Evolutionary conservation across 1,284 basidiomycete species (phyloP), one percentile per base, ranked within the genome.

Genomic region (Laetiporus sulphureus): DNA sequence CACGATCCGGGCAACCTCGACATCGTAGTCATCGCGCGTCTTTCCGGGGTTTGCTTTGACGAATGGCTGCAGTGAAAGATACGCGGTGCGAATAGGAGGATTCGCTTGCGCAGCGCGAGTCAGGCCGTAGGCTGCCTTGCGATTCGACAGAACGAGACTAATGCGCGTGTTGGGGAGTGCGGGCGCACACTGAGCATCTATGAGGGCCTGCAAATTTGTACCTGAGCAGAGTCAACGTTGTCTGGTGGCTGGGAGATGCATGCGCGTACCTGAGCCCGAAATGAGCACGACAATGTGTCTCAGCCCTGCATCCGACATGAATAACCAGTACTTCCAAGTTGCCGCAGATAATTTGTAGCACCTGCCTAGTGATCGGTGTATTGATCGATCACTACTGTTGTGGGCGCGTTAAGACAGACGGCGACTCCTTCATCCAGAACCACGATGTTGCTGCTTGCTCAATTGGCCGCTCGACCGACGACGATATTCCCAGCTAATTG

Each of bases 161-260:
- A 99, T 89, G 38, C 73, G 64, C 1, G 85, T 71, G 47, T 82
- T 63, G 20, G 91, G 83, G 32, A 90, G 71, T 12, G 75, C 61
- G 38, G 74, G 66, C 12, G 85, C 77, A 54, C 77, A 70, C 51
- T 72, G 77, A 4, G 93, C 91, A 62, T 97, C 89, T 56, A 99
- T 91, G 45, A 99, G 74, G 0, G 95, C 94, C 67, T 98, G 94
- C 19, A 99, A 77, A 66, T 99, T 99, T 22, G 88, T 87, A 32
- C 95, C 93, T 96, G 52, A 25, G 43, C 57, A 47, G 21, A 15
- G 35, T 24, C 35, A 12, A 31, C 27, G 33, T 32, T 35, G 33
- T 24, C 24, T 23, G 32, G 35, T 22, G 15, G 15, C 19, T 13
- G 32, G 37, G 38, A 22, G 15, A 18, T 21, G 36, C 31, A 23